phyloP scores from a whole-genome alignment of 2,329 filamentous ascomycete genomes.

The Setomelanomma holmii region DNA sequence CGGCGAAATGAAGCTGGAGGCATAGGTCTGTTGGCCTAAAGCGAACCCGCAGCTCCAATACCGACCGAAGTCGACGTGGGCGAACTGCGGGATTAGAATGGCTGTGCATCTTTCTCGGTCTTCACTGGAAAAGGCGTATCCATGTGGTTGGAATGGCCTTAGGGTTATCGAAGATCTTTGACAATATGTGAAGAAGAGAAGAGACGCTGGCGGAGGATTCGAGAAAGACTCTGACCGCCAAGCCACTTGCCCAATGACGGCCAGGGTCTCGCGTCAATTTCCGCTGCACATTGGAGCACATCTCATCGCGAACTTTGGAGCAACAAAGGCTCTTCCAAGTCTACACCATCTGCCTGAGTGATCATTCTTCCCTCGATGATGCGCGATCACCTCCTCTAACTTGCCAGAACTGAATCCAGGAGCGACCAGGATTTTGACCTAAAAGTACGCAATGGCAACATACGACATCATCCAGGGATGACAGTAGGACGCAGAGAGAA shows the following conservation, averaged over 20 bases:
- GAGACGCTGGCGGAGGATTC: not conserved
- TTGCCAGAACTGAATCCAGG: no score
- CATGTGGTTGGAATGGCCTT: conserved; percentile 35
- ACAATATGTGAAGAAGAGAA: conserved; percentile 40
- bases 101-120: conserved; percentile 47
- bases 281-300: no score
- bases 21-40: conserved; percentile 47
- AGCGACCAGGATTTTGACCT: no score
- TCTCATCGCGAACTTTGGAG: no score
- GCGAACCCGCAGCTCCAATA: conserved; percentile 49
- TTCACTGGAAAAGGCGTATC: conserved; percentile 39
- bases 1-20: not conserved
- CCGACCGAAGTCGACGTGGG: conserved; percentile 41
- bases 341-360: no score
- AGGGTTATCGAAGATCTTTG: conserved; percentile 34
- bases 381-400: no score
- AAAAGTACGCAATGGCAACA: no score
- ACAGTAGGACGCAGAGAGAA: no score
- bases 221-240: not conserved
- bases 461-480: no score
- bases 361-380: no score
- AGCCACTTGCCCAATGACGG: conserved; percentile 1
- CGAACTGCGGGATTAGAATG: conserved; percentile 51
- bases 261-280: no score
- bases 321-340: no score